phyloP scores from a whole-genome alignment of 2,329 filamentous ascomycete genomes.

The Helotiales sp. region DNA sequence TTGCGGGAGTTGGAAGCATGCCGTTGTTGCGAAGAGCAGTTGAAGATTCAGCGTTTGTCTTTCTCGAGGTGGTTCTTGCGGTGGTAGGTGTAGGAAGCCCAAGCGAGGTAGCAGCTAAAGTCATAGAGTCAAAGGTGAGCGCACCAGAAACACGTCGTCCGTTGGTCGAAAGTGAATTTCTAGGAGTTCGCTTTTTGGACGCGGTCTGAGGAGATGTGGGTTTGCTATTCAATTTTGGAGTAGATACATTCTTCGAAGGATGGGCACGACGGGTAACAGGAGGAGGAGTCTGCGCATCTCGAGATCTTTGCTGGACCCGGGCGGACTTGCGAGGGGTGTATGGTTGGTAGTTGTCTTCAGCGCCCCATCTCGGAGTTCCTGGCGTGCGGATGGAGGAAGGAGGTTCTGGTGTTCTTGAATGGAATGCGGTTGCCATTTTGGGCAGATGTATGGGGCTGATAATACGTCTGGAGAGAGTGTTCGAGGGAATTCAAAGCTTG shows the following conservation, averaged over 20 bases:
- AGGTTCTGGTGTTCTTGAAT: conserved; percentile 62
- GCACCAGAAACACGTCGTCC: conserved; percentile 54
- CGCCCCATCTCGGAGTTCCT: conserved; percentile 70
- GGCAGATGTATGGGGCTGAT: conserved; percentile 17
- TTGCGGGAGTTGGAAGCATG: conserved; percentile 78
- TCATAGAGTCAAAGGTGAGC: conserved; percentile 51
- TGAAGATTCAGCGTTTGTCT: conserved; percentile 31
- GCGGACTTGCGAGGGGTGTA: conserved; percentile 74
- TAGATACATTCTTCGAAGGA: conserved; percentile 34
- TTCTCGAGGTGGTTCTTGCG: conserved; percentile 33
- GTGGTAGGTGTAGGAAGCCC: conserved; percentile 36
- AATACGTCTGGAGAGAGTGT: neutral
- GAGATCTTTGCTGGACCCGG: conserved; percentile 62
- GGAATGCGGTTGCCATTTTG: conserved; percentile 44
- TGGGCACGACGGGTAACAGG: conserved; percentile 29
- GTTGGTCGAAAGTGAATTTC: conserved; percentile 46
- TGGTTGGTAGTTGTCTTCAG: conserved; percentile 71
- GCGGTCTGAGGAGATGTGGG: conserved; percentile 38
- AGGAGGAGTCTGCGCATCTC: conserved; percentile 59
- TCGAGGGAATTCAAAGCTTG: neutral
- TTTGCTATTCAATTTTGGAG: conserved; percentile 19
- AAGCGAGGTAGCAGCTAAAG: conserved; percentile 47
- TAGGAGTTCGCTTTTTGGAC: conserved; percentile 34
- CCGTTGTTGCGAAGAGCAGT: conserved; percentile 42
- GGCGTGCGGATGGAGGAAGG: conserved; percentile 65